phyloP scores from a whole-genome alignment of 2,329 filamentous ascomycete genomes.

The Aspergillus sojae region DNA sequence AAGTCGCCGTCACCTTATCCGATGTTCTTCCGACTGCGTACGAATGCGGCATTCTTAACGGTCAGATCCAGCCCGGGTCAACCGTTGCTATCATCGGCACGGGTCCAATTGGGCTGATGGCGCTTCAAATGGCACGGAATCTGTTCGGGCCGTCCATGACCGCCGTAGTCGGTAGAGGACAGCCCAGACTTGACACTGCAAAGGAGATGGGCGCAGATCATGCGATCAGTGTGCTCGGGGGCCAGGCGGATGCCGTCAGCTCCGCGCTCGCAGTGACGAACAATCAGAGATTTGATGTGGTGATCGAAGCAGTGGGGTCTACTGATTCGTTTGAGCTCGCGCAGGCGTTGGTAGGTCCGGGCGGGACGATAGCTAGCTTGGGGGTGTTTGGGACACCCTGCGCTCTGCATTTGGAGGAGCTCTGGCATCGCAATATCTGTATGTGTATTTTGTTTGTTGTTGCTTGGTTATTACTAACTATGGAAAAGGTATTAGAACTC shows the following conservation, averaged over 20 bases:
- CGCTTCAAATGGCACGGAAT: conserved; percentile 54
- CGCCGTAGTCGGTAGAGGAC: conserved; percentile 56
- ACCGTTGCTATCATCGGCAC: conserved; percentile 59
- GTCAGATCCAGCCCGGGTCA: conserved; percentile 54
- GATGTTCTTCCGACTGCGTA: conserved; percentile 61
- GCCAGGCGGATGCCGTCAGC: conserved; percentile 34
- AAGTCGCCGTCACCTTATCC: conserved; percentile 50
- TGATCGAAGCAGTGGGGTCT: conserved; percentile 62
- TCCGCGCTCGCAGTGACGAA: conserved; percentile 50
- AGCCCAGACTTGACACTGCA: conserved; percentile 51
- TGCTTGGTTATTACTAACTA: neutral
- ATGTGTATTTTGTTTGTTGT: conserved; percentile 23
- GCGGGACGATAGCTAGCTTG: conserved; percentile 60
- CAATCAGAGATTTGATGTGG: conserved; percentile 57
- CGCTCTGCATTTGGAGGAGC: conserved; percentile 55
- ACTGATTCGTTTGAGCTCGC: conserved; percentile 57
- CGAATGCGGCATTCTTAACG: conserved; percentile 58
- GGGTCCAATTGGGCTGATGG: conserved; percentile 60
- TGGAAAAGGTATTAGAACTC: conserved; percentile 12
- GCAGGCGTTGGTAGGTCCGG: conserved; percentile 56
- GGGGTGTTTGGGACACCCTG: conserved; percentile 60
- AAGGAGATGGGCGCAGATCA: conserved; percentile 53
- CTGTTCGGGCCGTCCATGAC: conserved; percentile 57
- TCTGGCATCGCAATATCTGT: conserved; percentile 60
- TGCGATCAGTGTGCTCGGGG: conserved; percentile 48